phyloP scores from a whole-genome alignment of 441 rosid genomes.

The Pelargonium fulgidum region DNA sequence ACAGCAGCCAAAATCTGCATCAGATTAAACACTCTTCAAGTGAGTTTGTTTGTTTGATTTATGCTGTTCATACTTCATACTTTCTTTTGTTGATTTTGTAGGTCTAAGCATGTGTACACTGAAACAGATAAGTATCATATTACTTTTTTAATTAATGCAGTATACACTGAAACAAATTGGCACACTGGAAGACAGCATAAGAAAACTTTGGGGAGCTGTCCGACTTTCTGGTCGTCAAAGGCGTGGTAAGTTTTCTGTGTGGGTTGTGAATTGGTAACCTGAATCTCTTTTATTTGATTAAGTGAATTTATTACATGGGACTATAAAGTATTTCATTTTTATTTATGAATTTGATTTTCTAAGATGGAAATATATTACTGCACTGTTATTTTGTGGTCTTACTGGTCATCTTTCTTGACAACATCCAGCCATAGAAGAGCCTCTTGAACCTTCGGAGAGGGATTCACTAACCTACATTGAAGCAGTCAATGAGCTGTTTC shows the following conservation, averaged over 20 bases:
- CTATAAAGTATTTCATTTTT: neutral
- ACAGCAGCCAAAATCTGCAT: constrained; percentile 84
- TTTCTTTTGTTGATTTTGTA: constrained; percentile 4
- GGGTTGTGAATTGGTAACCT: constrained; percentile 16
- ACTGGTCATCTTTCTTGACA: constrained; percentile 11
- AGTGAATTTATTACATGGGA: neutral
- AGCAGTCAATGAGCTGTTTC: constrained; percentile 77
- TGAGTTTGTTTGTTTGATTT: constrained; percentile 29
- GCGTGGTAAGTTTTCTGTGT: constrained; percentile 37
- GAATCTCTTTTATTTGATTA: constrained; percentile 12
- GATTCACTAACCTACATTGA: constrained; percentile 50
- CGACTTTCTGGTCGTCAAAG: constrained; percentile 35
- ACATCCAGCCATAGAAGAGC: constrained; percentile 37
- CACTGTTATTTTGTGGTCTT: constrained; percentile 6
- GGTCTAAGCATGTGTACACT: neutral
- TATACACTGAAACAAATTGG: constrained; percentile 70
- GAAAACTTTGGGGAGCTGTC: constrained; percentile 63
- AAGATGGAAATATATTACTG: neutral
- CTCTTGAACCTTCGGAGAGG: constrained; percentile 36
- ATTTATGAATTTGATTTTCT: neutral
- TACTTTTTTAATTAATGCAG: constrained; percentile 37
- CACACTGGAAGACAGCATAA: constrained; percentile 65
- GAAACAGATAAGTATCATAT: constrained; percentile 1
- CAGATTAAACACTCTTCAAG: constrained; percentile 87
- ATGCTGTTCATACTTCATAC: neutral